Base-by-base conservation (phyloP, 176 grass and related monocot genomes). In the Aegilops bicornis region DNA sequence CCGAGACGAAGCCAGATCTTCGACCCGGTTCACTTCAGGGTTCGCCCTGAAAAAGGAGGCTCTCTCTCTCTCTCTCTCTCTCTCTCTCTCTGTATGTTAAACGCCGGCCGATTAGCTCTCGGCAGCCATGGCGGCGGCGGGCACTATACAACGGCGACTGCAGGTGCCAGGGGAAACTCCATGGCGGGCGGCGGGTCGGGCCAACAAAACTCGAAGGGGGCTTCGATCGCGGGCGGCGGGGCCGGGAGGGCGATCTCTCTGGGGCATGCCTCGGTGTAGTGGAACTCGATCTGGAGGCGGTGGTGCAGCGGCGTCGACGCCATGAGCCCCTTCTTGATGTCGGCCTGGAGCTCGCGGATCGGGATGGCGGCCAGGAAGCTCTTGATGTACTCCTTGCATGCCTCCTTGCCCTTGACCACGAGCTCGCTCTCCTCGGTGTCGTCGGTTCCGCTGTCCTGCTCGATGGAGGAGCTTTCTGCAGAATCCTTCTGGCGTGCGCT, bases 351-450 rank as follows among this genome's bases (percentile, higher is more conserved):
- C 82, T 96, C 97, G 4, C 97, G 89, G 43, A 96, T 91, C 6
- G 97, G 97, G 25, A 99, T 99, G 58, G 97, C 94, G 0, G 97
- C 97, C 85, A 99, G 79, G 80, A 99, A 99, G 70, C 92, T 96
- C 84, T 96, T 96, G 78, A 99, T 99, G 56, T 96, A 99, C 77
- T 96, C 92, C 81, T 94, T 96, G 89, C 97, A 99, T 2, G 94
- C 79, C 29, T 96, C 94, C 80, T 93, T 96, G 10, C 97, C 97
- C 77, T 86, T 92, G 54, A 80, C 85, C 22, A 96, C 71, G 1
- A 94, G 77, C 84, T 91, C 86, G 2, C 67, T 86, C 39, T 92
- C 88, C 37, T 74, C 83, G 1, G 17, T 62, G 30, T 61, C 79
- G 30, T 60, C 79, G 5, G 42, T 82, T 83, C 73, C 61, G 0